Base-by-base conservation (phyloP, 2,329 filamentous ascomycete species). In the Aureobasidium uvarum region DNA sequence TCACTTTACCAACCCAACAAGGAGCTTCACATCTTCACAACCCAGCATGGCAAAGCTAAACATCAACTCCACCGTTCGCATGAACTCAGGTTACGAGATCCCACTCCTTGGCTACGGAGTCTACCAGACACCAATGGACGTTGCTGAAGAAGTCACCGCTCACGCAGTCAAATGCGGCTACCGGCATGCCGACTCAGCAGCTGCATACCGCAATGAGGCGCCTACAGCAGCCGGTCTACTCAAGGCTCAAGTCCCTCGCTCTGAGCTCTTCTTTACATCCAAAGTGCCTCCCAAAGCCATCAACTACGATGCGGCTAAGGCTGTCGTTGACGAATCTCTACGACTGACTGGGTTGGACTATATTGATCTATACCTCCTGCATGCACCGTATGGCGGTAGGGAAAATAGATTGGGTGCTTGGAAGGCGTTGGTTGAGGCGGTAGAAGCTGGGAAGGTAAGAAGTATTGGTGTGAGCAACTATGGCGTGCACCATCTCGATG, bases 231-330 rank as follows among this genome's bases (percentile, higher is more conserved):
- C 77, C 14, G 85, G 84, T 11, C 83, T 88, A 67, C 74, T 78
- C 1, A 78, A 79, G 62, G 81, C 82, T 7, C 77, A 78, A 2
- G 71, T 87, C 55, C 80, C 82, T 14, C 81, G 86, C 8, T 79
- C 80, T 28, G 75, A 85, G 41, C 77, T 87, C 64, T 88, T 87
- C 77, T 87, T 86, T 74, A 88, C 86, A 7, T 85, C 81, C 67
- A 88, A 88, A 72, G 67, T 88, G 8, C 83, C 83, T 4, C 77
- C 80, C 1, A 76, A 73, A 14, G 69, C 73, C 2, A 80, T 85
- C 72, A 82, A 81, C 68, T 95, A 94, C 72, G 83, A 87, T 16
- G 83, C 80, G 66, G 83, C 89, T 25, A 87, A 86, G 74, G 80
- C 81, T 18, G 84, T 87, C 69, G 82, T 96, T 68, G 78, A 88